phyloP scores from a whole-genome alignment of 2,329 filamentous ascomycete genomes.

The Monilinia laxa region DNA sequence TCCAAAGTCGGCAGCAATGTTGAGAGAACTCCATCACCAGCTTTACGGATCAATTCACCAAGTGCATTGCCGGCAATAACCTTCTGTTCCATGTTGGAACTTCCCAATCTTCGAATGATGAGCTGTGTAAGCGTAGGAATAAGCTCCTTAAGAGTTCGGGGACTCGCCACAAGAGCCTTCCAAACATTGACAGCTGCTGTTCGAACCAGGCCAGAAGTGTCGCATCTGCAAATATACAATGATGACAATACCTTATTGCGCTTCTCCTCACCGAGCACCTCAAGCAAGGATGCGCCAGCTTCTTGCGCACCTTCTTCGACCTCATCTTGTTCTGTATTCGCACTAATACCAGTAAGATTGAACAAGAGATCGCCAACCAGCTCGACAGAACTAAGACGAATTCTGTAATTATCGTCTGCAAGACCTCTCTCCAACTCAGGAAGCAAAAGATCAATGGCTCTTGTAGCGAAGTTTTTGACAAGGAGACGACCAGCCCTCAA shows the following conservation, averaged over 20 bases:
- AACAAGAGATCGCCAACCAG: constrained; percentile 95
- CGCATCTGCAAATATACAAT: constrained; percentile 94
- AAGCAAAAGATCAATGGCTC: constrained; percentile 88
- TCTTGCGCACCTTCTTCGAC: constrained; percentile 79
- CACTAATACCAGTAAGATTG: constrained; percentile 93
- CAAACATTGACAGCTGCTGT: constrained; percentile 88
- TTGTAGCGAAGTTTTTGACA: constrained; percentile 97
- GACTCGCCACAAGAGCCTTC: constrained; percentile 94
- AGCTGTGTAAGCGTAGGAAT: constrained; percentile 93
- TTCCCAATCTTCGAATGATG: constrained; percentile 89
- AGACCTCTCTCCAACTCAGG: constrained; percentile 94
- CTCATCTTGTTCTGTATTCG: constrained; percentile 74
- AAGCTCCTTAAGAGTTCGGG: constrained; percentile 89
- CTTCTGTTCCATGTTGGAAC: constrained; percentile 97
- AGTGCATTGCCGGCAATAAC: constrained; percentile 96
- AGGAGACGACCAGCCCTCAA: constrained; percentile 88
- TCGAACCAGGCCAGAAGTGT: constrained; percentile 89
- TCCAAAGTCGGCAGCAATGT: constrained; percentile 88
- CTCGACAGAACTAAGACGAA: constrained; percentile 96
- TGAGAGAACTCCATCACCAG: constrained; percentile 87
- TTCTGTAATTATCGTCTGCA: constrained; percentile 96
- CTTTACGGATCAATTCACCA: constrained; percentile 94
- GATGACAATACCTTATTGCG: constrained; percentile 97
- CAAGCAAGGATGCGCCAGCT: constrained; percentile 87
- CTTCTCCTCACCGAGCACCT: constrained; percentile 92